Evolutionary conservation across 768 basidiomycete genomes (phyloP), one percentile per base, ranked within the genome.

Genomic region (Rhodotorula sphaerocarpa): DNA sequence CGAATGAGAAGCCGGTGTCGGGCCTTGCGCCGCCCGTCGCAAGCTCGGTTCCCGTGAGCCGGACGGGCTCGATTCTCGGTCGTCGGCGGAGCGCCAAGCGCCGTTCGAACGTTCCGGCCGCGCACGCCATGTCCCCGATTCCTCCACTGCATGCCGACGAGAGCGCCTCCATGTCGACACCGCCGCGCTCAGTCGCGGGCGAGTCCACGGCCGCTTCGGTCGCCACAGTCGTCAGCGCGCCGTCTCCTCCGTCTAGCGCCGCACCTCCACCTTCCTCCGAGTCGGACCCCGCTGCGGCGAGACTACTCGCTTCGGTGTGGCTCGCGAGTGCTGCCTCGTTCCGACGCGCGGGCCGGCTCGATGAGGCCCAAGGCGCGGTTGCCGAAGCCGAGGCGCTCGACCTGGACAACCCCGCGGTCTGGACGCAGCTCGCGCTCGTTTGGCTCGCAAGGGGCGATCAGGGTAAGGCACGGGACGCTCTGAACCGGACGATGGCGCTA

Each of bases 291-390:
- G 79, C 80, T 28, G 85, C 84, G 66, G 82, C 83, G 57, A 78
- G 83, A 30, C 76, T 95, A 33, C 77, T 95, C 61, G 87, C 86
- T 61, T 84, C 90, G 69, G 76, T 96, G 11, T 99, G 95, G 95
- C 76, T 95, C 9, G 88, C 90, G 81, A 87, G 86, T 11, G 89
- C 93, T 1, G 90, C 95, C 21, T 95, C 89, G 0, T 97, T 96
- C 78, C 80, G 95, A 50, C 78, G 95, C 62, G 77, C 87, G 57
- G 88, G 88, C 16, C 90, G 90, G 77, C 81, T 88, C 57, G 92
- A 95, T 61, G 89, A 96, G 70, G 85, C 88, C 1, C 83, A 84
- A 54, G 92, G 84, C 16, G 86, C 93, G 3, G 90, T 97, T 48
- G 89, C 90, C 73, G 93, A 99, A 75, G 95, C 93, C 0, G 93